phyloP scores from a whole-genome alignment of 495 filamentous ascomycete genomes.

The Hyaloscypha finlandica region DNA sequence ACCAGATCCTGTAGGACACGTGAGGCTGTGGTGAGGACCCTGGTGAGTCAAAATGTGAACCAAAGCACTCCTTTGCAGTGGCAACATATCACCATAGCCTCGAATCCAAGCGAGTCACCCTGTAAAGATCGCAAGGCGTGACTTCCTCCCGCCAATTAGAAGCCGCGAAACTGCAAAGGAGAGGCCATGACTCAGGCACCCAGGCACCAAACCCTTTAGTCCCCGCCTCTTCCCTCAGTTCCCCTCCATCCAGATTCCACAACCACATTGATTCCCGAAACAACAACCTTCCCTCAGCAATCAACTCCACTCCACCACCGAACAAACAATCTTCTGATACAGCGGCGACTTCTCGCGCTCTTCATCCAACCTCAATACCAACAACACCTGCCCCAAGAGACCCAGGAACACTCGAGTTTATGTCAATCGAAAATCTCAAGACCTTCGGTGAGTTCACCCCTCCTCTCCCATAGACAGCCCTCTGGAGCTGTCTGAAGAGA shows the following conservation, averaged over 20 bases:
- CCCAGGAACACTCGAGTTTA: constrained; percentile 73
- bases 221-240: not conserved
- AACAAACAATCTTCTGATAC: constrained; percentile 12
- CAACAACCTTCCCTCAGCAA: constrained; percentile 11
- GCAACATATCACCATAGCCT: no score
- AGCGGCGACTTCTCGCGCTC: constrained; percentile 25
- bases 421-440: constrained; percentile 99
- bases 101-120: no score
- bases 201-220: no score
- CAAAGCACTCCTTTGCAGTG: no score
- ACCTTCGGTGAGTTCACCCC: constrained; percentile 77
- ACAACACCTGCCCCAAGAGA: constrained; percentile 29
- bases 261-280: not conserved
- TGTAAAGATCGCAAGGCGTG: no score
- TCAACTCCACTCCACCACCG: constrained; percentile 26
- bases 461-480: constrained; percentile 38
- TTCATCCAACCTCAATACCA: constrained; percentile 20
- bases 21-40: not conserved
- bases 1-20: not conserved
- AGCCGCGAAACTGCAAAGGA: no score
- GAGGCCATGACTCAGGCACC: no score
- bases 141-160: no score
- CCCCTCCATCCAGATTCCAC: constrained; percentile 2
- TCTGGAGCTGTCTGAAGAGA: constrained; percentile 20
- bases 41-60: not conserved